Base-by-base conservation (phyloP, 768 basidiomycete species). In the Favolaschia claudopus region DNA sequence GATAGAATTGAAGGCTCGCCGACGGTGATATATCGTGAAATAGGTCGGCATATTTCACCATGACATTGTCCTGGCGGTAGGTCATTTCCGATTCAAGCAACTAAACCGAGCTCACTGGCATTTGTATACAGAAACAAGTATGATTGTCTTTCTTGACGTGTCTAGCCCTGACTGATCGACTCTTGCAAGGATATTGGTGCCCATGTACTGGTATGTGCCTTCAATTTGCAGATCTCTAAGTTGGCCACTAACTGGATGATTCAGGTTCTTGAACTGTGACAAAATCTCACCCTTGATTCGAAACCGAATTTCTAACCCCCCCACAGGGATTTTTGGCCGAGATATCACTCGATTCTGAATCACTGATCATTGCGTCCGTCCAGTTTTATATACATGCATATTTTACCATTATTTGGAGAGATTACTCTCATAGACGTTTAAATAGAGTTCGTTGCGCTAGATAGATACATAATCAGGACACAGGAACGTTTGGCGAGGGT, bases 31-130 rank as follows among this genome's bases (percentile, higher is more conserved):
- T 27, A 44, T 34, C 45, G n/a, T 38, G 37, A 14, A 31, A 10
- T 8, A 62, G 61, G 50, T 89, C 87, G 17, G 90, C 91, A 2
- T 93, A 93, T 74, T 90, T 91, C 70, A 89, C 89, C 6, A 85
- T 85, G 84, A 89, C 89, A 5, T 71, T 93, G 50, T 91, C 88
- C 67, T 57, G 82, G 61, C 78, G 89, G 62, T 59, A 42, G 19
- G 58, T 43, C 42, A 17, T 7, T 29, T 20, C 7, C 13, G 15
- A 25, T n/a, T n/a, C 15, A 15, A 8, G n/a, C n/a, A n/a, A n/a
- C n/a, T 22, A 40, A 5, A n/a, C 22, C 19, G 10, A 25, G 15
- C 45, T 48, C 45, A 50, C 28, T 32, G 31, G n/a, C n/a, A n/a
- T 14, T 53, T 17, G 19, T 2, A 10, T 22, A 27, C 40, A 63